These are phyloP conservation scores for Fusarium sp. DNA, from an alignment of 2,329 filamentous ascomycete species.

Conservation along the genomic window DNA sequence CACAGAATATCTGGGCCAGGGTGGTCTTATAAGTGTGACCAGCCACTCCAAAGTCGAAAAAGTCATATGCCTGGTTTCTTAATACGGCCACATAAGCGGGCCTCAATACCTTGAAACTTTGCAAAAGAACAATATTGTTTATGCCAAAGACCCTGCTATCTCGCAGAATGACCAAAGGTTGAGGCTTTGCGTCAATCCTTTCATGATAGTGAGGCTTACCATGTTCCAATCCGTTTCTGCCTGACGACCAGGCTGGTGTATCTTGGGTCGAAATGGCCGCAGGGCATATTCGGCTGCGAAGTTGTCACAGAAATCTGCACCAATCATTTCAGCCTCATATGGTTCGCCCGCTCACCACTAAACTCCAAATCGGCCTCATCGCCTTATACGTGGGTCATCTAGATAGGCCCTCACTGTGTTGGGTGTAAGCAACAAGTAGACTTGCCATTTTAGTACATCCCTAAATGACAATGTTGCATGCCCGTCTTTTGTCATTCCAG, in stretches of 20 bases:
- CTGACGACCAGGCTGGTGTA: constrained; percentile 15
- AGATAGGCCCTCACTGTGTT: neutral
- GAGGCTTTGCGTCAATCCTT: neutral
- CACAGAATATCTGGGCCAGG: neutral
- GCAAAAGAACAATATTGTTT: neutral
- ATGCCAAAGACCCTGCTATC: neutral
- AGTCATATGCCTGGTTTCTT: neutral
- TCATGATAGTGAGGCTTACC: neutral
- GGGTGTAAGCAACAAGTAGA: neutral
- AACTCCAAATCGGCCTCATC: constrained; percentile 9
- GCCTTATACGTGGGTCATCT: constrained; percentile 20
- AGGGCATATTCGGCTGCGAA: constrained; percentile 6
- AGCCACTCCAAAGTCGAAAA: neutral
- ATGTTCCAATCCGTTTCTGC: constrained; percentile 23
- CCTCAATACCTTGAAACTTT: constrained; percentile 18
- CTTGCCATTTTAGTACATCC: neutral
- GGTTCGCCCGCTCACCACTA: constrained; percentile 29
- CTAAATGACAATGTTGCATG: constrained; percentile 1
- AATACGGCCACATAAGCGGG: neutral
- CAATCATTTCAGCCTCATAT: constrained; percentile 33
- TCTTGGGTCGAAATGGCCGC: constrained; percentile 18
- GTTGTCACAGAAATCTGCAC: constrained; percentile 14
- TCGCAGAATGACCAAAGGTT: neutral
- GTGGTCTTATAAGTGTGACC: constrained; percentile 17
- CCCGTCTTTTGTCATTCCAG: neutral